Evolutionary conservation across 345 rosid genomes (phyloP), one percentile per base, ranked within the genome.

Genomic region (Excoecaria agallocha): DNA sequence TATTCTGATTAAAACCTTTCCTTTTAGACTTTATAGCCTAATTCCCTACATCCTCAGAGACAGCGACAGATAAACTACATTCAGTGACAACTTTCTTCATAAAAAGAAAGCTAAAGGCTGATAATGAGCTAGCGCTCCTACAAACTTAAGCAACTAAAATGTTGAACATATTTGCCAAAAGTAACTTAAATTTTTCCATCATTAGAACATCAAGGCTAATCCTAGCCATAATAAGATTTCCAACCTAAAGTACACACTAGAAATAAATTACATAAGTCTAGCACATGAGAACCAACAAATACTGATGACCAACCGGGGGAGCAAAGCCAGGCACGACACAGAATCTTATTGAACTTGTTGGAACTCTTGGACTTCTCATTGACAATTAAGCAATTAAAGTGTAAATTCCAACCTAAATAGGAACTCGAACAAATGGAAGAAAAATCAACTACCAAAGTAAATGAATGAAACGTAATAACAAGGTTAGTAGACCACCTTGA

Each of bases 401-500:
- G 22, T 54, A 22, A 30, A 74, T 41, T 39, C 17, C 43, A 51
- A n/a, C 1, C 9, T 43, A 45, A 60, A 55, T 67, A 22, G 8
- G 35, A 22, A 39, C 69, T 48, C 63, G 4, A 61, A 58, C 9
- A 2, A 58, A 46, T 24, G 54, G 35, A 17, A 38, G 12, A 69
- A 58, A 69, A 78, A 30, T 41, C 39, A 62, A 69, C 7, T 19
- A 8, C 12, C 35, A 69, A 35, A 61, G 39, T 20, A 65, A 1
- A 20, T 20, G 22, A 3, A 46, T 43, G 30, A 19, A 46, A 52
- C 48, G 38, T 16, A 71, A 54, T 61, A 50, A 17, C 74, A 45
- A 76, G 70, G 10, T 19, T 38, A 16, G 58, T n/a, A 41, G 37
- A 59, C 38, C 78, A 94, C 98, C 96, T 88, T 81, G 60, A 84